These are phyloP conservation scores for Pichia heedii DNA, from an alignment of 805 yeast genomes.

Conservation along the genomic window DNA sequence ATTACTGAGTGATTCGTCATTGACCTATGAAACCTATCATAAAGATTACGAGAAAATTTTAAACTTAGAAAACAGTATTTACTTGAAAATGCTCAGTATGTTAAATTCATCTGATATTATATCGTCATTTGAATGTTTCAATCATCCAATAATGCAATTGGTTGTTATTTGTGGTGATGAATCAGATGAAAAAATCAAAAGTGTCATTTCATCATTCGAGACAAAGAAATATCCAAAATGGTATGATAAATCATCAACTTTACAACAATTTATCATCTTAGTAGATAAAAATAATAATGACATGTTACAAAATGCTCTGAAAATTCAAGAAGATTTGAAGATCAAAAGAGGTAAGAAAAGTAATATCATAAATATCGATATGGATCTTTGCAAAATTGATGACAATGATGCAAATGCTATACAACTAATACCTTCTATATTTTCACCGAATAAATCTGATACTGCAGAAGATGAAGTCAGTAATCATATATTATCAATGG, in stretches of 20 bases:
- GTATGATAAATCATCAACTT: slow-evolving; percentile 54
- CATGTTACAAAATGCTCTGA: slow-evolving; percentile 32
- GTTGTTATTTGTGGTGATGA: slow-evolving; percentile 55
- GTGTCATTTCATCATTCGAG: slow-evolving; percentile 45
- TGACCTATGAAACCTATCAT: not conserved
- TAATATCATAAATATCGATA: slow-evolving; percentile 5
- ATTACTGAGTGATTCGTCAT: not conserved
- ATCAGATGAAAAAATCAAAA: slow-evolving; percentile 46
- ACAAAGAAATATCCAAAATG: slow-evolving; percentile 45
- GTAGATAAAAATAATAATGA: slow-evolving; percentile 38
- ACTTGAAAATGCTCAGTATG: slow-evolving; percentile 48
- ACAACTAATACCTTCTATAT: slow-evolving; percentile 23
- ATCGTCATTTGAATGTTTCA: slow-evolving; percentile 75
- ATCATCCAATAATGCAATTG: slow-evolving; percentile 76
- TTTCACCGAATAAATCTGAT: not conserved
- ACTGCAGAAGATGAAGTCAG: not conserved
- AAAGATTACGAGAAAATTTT: not conserved
- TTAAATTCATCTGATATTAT: slow-evolving; percentile 50
- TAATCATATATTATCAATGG: not conserved
- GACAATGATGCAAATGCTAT: slow-evolving; percentile 1
- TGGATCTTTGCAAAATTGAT: not conserved
- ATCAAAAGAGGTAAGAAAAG: slow-evolving; percentile 8
- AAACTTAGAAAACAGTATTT: slow-evolving; percentile 37
- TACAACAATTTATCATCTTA: slow-evolving; percentile 43
- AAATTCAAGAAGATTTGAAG: slow-evolving; percentile 26